These are phyloP conservation scores for Zancudomyces culisetae DNA, from an alignment of 371 early-diverging fungal genomes.

Conservation along the genomic window DNA sequence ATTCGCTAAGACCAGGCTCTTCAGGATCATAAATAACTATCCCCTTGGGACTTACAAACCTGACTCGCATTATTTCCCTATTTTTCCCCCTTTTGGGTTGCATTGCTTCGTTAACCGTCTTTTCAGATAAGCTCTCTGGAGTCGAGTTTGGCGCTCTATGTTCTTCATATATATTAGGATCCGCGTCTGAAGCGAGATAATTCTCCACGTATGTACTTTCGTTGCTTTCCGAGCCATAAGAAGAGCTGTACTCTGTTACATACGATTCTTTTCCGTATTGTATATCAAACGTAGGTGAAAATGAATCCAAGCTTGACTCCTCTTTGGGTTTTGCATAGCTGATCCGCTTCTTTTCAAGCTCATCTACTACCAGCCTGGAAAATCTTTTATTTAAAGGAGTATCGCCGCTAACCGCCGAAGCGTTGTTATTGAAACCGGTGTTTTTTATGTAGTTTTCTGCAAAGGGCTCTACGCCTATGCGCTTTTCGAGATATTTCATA, in stretches of 20 bases:
- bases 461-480: too few relatives aligned
- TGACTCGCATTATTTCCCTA: neutral
- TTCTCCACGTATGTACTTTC: neutral
- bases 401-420: too few relatives aligned
- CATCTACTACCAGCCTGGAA: neutral
- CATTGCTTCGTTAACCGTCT: too few relatives aligned
- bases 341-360: neutral
- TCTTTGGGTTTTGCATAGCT: neutral
- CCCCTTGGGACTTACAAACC: neutral
- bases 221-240: too few relatives aligned
- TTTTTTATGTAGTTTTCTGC: too few relatives aligned
- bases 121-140: neutral
- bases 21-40: neutral
- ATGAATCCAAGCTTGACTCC: neutral
- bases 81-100: neutral
- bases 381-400: too few relatives aligned
- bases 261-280: neutral
- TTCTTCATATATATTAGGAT: neutral
- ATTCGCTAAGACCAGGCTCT: neutral
- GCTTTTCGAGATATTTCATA: too few relatives aligned
- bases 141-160: neutral
- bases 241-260: neutral
- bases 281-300: neutral
- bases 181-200: neutral
- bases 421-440: too few relatives aligned